phyloP scores from a whole-genome alignment of 202 grass and related monocot genomes.

The Eragrostis tef region DNA sequence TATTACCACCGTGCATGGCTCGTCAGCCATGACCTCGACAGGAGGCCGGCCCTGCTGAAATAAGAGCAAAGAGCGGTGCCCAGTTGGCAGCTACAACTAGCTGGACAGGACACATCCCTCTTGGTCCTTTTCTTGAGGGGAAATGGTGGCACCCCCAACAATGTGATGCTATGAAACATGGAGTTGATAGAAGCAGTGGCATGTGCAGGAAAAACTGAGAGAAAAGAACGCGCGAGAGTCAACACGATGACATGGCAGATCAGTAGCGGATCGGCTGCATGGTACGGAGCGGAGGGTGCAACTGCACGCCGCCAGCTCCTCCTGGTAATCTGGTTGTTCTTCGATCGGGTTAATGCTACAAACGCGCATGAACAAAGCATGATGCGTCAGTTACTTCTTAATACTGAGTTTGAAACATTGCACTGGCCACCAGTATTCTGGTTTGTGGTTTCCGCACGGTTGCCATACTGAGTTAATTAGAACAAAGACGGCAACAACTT shows the following conservation, averaged over 20 bases:
- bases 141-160: not conserved
- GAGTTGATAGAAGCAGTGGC: not conserved
- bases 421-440: no score
- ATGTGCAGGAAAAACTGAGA: not conserved
- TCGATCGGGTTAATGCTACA: no score
- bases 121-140: not conserved
- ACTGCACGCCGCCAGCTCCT: not conserved
- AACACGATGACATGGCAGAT: not conserved
- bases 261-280: not conserved
- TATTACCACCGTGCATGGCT: not conserved
- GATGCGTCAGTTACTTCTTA: no score
- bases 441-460: no score
- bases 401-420: no score
- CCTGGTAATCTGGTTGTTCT: not conserved
- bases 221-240: not conserved
- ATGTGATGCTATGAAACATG: not conserved
- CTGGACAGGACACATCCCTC: not conserved
- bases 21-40: constrained; percentile 1
- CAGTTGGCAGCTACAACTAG: not conserved
- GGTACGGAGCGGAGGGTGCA: no score
- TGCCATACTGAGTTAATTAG: not conserved
- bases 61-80: not conserved
- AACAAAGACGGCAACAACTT: not conserved
- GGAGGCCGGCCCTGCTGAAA: not conserved
- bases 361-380: no score